Evolutionary conservation across 2,329 filamentous ascomycete genomes (phyloP), one percentile per base, ranked within the genome.

Genomic region (Fusarium brachygibbosum): DNA sequence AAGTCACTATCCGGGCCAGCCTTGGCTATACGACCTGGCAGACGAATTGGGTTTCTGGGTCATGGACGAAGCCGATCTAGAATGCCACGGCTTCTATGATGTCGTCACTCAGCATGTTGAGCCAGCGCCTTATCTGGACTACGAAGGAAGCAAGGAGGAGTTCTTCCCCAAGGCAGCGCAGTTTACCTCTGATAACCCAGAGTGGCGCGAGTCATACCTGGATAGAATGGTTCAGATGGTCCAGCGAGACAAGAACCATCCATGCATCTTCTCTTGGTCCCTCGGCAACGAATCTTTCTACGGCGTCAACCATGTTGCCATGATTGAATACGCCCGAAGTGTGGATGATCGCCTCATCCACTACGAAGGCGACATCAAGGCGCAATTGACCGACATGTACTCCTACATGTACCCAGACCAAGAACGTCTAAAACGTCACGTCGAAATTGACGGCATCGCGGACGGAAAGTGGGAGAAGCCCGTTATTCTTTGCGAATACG

Each of bases 371-470:
- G 60, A 63, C 11, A 63, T 63, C 14, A 63, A 63, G 17, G 60
- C 60, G 3, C 58, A 63, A n/a, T 10, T 48, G 7, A 63, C 60
- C 3, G 60, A 63, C 1, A 63, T 63, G 60, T 63, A 63, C 10
- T 63, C 60, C 0, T 63, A 63, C 10, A 63, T 63, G 60, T 63
- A 63, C 3, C 60, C 60, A 10, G 58, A 63, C 3, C 49, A 63
- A 32, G 58, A 63, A 2, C 35, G 58, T 3, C 35, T 63, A 0
- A 48, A 62, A 25, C 44, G 49, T 6, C 60, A 63, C 12, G 60
- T 57, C 1, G 60, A 63, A 10, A 42, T 42, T 11, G 58, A 63
- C 1, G 60, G 60, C 0, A 48, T 63, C n/a, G 21, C 41, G 10
- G 58, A 63, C 1, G 60, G 60, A 2, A 5, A 48, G 0, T 63